Evolutionary conservation across 805 yeast species (phyloP), one percentile per base, ranked within the genome.

Genomic region (Barnettozyma californica): DNA sequence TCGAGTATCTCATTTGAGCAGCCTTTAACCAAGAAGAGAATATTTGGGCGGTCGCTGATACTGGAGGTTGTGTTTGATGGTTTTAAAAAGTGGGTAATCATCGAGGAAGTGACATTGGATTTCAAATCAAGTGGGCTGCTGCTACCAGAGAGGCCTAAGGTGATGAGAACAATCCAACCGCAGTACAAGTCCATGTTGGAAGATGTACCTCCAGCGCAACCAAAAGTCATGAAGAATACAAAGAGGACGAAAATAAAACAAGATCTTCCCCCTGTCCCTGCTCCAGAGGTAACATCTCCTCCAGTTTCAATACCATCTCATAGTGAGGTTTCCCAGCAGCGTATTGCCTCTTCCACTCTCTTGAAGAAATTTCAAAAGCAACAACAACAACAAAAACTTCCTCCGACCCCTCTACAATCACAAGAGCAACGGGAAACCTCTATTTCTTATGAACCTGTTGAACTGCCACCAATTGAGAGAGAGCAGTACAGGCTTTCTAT

Each of bases 41-140:
- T 83, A 1, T 89, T 89, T 69, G 96, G 96, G 9, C 76, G 94
- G 54, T 82, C 95, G 0, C 73, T 87, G 48, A 87, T 89, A 7
- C 77, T 87, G 45, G 96, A 89, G 57, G 88, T 87, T 40, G 88
- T 87, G 41, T 73, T 86, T 54, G 82, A 81, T 54, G 91, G 82
- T 29, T 89, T 73, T 57, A 86, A 76, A 57, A 86, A 85, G 64
- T 87, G 94, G 94, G 76, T 86, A 23, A 77, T 85, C 14, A 71
- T 87, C 18, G 85, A 87, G 53, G 95, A 87, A 61, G 50, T 47
- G 29, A 21, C 40, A 2, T 23, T 47, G n/a, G 21, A 47, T 29
- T 40, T 35, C 27, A 34, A 43, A 29, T n/a, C 41, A n/a, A 47
- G 27, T 26, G 8, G 18, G 10, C 1, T 44, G 13, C 53, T 58